Conservation (phyloP, 257 asterid genomes). For the Ilex aquifolium region DNA sequence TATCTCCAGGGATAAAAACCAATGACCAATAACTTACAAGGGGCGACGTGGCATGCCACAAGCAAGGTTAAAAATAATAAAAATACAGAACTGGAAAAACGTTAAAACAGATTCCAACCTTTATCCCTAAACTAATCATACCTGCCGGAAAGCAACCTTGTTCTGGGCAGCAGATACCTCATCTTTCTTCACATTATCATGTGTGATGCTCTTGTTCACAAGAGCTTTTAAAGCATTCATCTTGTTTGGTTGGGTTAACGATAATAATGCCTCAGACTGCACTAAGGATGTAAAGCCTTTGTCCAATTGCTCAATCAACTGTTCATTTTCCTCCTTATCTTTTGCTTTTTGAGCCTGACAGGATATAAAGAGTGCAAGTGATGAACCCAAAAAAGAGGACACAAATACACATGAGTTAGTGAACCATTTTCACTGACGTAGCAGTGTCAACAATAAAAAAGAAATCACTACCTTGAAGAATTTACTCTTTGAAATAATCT, state of each 20-base stretch:
- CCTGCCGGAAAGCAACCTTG: conserved; percentile 39
- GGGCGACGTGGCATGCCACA: background rate
- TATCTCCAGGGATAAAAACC: background rate
- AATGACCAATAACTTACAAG: background rate
- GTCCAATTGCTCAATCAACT: conserved; percentile 69
- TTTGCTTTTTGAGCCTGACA: conserved; percentile 90
- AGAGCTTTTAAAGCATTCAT: conserved; percentile 66
- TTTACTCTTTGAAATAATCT: conserved; percentile 83
- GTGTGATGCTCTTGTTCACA: conserved; percentile 41
- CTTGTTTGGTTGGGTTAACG: conserved; percentile 75
- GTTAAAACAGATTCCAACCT: background rate
- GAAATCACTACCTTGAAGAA: conserved; percentile 59
- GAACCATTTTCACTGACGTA: background rate
- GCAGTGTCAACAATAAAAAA: conserved; percentile 12
- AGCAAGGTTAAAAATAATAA: background rate
- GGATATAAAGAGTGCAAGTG: conserved; percentile 9
- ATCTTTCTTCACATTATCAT: conserved; percentile 36
- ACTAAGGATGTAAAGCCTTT: conserved; percentile 62
- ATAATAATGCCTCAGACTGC: conserved; percentile 67
- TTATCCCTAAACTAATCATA: conserved; percentile 9
- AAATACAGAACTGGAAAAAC: background rate
- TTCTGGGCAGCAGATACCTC: conserved; percentile 24
- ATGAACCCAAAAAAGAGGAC: background rate
- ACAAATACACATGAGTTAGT: too few species aligned
- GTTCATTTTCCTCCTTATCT: conserved; percentile 84